Base-by-base conservation (phyloP, 2,329 filamentous ascomycete species). In the Phaeosphaeriaceae sp. region DNA sequence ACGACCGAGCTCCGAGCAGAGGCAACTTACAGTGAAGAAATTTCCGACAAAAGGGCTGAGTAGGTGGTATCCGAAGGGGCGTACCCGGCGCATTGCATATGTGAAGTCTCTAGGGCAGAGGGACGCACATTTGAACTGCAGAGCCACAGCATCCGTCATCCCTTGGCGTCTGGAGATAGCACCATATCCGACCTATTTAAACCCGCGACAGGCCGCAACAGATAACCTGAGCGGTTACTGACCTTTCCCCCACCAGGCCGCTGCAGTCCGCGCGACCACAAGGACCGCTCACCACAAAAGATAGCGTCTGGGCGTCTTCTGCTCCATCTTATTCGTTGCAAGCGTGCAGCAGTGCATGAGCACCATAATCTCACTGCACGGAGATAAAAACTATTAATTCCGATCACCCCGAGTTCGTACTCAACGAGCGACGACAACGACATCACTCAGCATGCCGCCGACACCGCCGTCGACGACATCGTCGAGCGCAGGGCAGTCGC, bases 391-490 rank as follows among this genome's bases (percentile, higher is more conserved):
- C 31, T 4, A 36, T 63, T 60, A 68, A 68, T 15, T 58, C 67
- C 67, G 67, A 33, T 57, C 49, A 24, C 51, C 63, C 65, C 63
- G 56, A 20, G 7, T 46, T 19, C 24, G 19, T 54, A n/a, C 48
- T 7, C 49, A 22, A 51, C 21, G 51, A 49, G 48, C 44, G 41
- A 44, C 44, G n/a, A 33, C 40, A 22, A 49, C 40, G 31, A 22
- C 11, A 52, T 33, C 4, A n/a, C 31, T 55, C 46, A 68, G 51
- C 50, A 92, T 92, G 90, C 88, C 88, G 59, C 90, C 90, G 22
- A 93, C 91, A 51, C 90, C 91, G 54, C 88, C 90, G 20, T 93
- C 91, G 27, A 91, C 90, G 53, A 89, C 88, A 36, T 91, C 91
- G 9, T 95, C 92, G 17, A 88, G 82, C 64, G 88, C 88, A 58